These are phyloP conservation scores for Hemisphaericaspora xylofermentans DNA, from an alignment of 1,139 yeast species.

Conservation along the genomic window DNA sequence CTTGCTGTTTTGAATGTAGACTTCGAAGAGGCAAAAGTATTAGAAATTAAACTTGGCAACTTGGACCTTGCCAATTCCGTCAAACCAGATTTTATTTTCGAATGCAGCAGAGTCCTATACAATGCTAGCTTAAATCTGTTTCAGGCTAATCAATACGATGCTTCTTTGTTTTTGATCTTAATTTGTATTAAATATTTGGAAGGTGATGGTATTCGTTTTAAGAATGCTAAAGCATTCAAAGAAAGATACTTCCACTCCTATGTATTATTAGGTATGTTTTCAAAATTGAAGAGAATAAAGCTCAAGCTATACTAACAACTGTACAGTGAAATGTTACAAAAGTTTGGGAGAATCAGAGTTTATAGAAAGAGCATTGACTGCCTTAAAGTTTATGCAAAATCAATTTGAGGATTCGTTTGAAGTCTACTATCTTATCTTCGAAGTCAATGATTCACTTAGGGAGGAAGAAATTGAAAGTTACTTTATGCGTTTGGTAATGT, in stretches of 20 bases:
- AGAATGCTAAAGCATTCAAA: conserved; percentile 4
- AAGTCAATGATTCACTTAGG: conserved; percentile 3
- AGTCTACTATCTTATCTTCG: conserved; percentile 10
- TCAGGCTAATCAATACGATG: conserved; percentile 5
- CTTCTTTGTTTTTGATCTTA: conserved; percentile 6
- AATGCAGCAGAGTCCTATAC: conserved; percentile 11
- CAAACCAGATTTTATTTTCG: conserved; percentile 8
- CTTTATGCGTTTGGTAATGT: conserved; percentile 26
- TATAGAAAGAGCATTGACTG: conserved; percentile 4
- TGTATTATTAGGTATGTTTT: conserved; percentile 7
- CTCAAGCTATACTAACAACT: conserved; percentile 1
- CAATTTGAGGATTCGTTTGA: conserved; percentile 10
- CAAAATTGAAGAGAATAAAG: not conserved
- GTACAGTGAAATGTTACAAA: conserved; percentile 8
- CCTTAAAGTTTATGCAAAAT: conserved; percentile 8
- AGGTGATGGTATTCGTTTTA: conserved; percentile 1
- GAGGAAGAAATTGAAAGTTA: conserved; percentile 9
- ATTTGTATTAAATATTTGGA: conserved; percentile 10
- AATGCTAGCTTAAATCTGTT: conserved; percentile 7
- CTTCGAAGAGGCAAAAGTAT: conserved; percentile 6
- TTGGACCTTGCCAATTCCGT: conserved; percentile 1
- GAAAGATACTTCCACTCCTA: conserved; percentile 10
- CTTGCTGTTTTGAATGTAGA: conserved; percentile 8
- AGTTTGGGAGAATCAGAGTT: conserved; percentile 5
- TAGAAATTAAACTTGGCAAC: conserved; percentile 5